phyloP scores from a whole-genome alignment of 768 basidiomycete genomes.

The Pulveroboletus ravenelii region DNA sequence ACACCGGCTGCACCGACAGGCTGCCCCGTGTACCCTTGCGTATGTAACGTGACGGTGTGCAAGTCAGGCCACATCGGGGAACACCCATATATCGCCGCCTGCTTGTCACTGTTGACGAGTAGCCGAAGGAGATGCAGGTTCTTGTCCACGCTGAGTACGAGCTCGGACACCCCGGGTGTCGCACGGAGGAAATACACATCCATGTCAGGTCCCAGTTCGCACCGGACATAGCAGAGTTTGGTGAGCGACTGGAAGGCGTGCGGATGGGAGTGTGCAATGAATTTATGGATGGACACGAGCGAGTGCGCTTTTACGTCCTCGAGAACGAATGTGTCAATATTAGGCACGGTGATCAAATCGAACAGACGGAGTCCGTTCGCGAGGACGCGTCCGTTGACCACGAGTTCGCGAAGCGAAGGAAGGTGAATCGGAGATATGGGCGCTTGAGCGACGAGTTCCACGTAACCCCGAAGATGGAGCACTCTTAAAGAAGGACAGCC shows the following conservation, averaged over 20 bases:
- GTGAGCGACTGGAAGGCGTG: conserved; percentile 27
- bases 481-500: conserved; percentile 19
- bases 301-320: conserved; percentile 28
- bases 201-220: conserved; percentile 30
- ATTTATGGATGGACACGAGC: conserved; percentile 26
- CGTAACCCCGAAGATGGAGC: conserved; percentile 30
- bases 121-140: conserved; percentile 28
- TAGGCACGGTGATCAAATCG: conserved; percentile 30
- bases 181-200: conserved; percentile 30
- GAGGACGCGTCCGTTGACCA: conserved; percentile 28
- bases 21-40: conserved; percentile 25
- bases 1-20: conserved; percentile 15
- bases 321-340: conserved; percentile 29
- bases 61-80: conserved; percentile 28
- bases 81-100: conserved; percentile 25
- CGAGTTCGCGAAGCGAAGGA: conserved; percentile 27
- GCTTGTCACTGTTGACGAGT: conserved; percentile 33
- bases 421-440: conserved; percentile 20
- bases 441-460: conserved; percentile 23
- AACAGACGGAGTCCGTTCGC: conserved; percentile 28
- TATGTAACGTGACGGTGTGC: conserved; percentile 26
- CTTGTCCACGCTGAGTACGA: conserved; percentile 30
- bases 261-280: conserved; percentile 25
- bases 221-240: conserved; percentile 26
- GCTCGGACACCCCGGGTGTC: conserved; percentile 29